phyloP scores from a whole-genome alignment of 345 rosid genomes.

The Murraya koenigii region DNA sequence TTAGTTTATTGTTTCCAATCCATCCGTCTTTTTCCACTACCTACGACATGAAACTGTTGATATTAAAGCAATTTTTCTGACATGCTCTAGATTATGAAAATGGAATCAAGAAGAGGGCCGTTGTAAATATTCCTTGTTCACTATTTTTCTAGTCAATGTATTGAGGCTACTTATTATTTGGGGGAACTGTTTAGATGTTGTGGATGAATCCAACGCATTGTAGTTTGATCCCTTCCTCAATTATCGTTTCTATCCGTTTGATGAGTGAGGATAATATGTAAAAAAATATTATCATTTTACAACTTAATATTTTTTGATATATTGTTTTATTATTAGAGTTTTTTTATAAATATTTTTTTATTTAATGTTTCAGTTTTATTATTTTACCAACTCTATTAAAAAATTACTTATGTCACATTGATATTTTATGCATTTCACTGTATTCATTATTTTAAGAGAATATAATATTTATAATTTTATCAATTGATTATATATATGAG shows the following conservation, averaged over 20 bases:
- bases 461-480: no score
- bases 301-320: rapidly evolving
- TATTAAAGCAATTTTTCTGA: neutral
- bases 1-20: neutral
- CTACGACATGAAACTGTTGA: neutral
- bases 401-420: no score
- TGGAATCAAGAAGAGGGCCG: neutral
- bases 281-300: no score
- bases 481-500: no score
- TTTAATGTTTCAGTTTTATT: no score
- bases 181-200: neutral
- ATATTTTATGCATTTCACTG: no score
- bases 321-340: no score
- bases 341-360: no score
- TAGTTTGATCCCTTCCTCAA: neutral
- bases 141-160: neutral
- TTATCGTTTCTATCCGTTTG: neutral
- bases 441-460: no score
- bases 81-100: neutral
- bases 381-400: no score
- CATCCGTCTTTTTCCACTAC: no score
- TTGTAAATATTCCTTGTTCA: neutral
- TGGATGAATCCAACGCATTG: neutral
- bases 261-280: no score
- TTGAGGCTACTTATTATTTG: neutral